Evolutionary conservation across 2,329 filamentous ascomycete genomes (phyloP).

Genomic region (Aureobasidium namibiae): DNA sequence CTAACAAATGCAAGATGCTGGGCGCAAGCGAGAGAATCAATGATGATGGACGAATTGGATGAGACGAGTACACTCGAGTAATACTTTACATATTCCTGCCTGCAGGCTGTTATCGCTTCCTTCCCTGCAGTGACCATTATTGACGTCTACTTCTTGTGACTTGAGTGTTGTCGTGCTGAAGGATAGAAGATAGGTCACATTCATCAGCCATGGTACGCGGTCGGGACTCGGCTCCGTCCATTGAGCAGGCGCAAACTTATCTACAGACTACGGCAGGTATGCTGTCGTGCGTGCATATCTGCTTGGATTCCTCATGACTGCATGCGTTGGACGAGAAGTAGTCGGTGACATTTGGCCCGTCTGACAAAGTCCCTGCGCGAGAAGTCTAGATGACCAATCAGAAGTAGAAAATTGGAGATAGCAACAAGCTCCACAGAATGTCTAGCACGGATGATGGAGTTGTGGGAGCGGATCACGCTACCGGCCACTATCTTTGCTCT

Average conservation of each 20-base stretch:
- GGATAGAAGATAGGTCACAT: background rate
- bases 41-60: slow-evolving; percentile 9
- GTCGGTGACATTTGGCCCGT: background rate
- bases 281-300: background rate
- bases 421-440: background rate
- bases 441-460: background rate
- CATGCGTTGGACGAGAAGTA: background rate
- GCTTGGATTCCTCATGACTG: background rate
- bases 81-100: background rate
- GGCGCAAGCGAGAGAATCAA: slow-evolving; percentile 3
- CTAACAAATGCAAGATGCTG: background rate
- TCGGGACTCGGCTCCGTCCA: background rate
- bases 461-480: slow-evolving; percentile 10
- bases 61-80: background rate
- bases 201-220: background rate
- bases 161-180: background rate
- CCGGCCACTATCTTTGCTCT: slow-evolving; percentile 10
- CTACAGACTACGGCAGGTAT: too few species aligned
- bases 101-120: background rate
- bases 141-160: background rate
- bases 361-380: background rate
- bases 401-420: background rate
- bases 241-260: background rate
- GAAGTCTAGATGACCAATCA: background rate
- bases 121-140: background rate